phyloP scores from a whole-genome alignment of 306 rosid genomes.

The Prunus davidiana region DNA sequence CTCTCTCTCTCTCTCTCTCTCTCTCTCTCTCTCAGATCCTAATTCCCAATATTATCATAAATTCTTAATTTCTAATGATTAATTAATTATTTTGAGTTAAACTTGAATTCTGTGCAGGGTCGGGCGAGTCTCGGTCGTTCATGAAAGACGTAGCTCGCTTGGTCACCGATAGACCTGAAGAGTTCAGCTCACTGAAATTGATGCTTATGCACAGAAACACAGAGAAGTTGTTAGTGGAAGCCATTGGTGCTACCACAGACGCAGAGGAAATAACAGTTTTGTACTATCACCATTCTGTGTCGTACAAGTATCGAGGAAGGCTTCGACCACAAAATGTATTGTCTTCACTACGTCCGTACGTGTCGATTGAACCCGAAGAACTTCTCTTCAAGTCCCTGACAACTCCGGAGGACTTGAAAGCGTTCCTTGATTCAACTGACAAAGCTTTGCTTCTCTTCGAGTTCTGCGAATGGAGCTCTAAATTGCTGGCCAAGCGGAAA shows the following conservation, averaged over 20 bases:
- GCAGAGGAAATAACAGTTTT: slow-evolving; percentile 45
- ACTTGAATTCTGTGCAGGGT: slow-evolving; percentile 57
- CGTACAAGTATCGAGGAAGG: slow-evolving; percentile 73
- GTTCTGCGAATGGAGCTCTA: slow-evolving; percentile 79
- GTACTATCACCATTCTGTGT: slow-evolving; percentile 60
- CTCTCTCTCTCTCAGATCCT: neutral
- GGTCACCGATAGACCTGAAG: slow-evolving; percentile 26
- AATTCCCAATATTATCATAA: too few species aligned
- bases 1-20: neutral
- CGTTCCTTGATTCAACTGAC: slow-evolving; percentile 67
- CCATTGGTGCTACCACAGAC: slow-evolving; percentile 51
- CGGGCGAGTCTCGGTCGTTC: slow-evolving; percentile 80
- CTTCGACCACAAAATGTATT: slow-evolving; percentile 49
- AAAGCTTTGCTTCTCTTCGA: slow-evolving; percentile 67
- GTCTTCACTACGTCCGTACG: slow-evolving; percentile 42
- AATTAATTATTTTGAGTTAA: slow-evolving; percentile 15
- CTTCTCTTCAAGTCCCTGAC: slow-evolving; percentile 51
- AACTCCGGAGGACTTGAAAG: slow-evolving; percentile 39
- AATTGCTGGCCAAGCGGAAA: slow-evolving; percentile 41
- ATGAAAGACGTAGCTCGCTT: slow-evolving; percentile 47
- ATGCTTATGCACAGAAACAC: slow-evolving; percentile 53
- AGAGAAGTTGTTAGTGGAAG: slow-evolving; percentile 58
- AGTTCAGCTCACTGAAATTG: slow-evolving; percentile 51
- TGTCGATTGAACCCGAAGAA: slow-evolving; percentile 44
- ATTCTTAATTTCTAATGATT: neutral